These are phyloP conservation scores for Rossbeevera mucosa DNA, from an alignment of 768 basidiomycete genomes.

Conservation along the genomic window DNA sequence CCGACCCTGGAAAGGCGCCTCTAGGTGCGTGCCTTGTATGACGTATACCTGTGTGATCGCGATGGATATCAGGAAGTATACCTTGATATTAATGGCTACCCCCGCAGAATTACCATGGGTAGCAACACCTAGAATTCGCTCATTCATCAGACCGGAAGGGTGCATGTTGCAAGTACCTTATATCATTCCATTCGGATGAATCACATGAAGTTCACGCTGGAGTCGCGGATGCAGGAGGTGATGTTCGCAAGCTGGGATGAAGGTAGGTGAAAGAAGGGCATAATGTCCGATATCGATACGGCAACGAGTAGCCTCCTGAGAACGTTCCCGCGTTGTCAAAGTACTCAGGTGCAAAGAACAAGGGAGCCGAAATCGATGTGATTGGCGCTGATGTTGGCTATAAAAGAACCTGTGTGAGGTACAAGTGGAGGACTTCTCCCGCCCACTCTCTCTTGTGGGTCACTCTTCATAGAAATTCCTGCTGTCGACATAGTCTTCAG, in stretches of 20 bases:
- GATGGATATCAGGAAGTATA: neutral
- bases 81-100: neutral
- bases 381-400: neutral
- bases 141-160: neutral
- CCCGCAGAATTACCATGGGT: neutral
- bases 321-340: neutral
- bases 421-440: neutral
- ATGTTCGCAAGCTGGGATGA: neutral
- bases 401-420: neutral
- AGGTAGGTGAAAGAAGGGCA: constrained; percentile 6
- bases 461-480: neutral
- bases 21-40: neutral
- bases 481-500: neutral
- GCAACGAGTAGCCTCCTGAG: neutral
- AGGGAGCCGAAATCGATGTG: neutral
- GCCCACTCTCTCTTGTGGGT: neutral
- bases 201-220: neutral
- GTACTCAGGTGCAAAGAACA: neutral
- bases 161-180: neutral
- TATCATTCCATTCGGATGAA: neutral
- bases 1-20: neutral
- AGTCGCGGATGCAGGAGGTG: neutral
- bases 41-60: too few species aligned
- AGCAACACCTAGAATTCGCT: neutral
- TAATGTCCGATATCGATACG: neutral